Conservation (phyloP, 164 flowering plant genomes). For the Tinospora cordifolia region DNA sequence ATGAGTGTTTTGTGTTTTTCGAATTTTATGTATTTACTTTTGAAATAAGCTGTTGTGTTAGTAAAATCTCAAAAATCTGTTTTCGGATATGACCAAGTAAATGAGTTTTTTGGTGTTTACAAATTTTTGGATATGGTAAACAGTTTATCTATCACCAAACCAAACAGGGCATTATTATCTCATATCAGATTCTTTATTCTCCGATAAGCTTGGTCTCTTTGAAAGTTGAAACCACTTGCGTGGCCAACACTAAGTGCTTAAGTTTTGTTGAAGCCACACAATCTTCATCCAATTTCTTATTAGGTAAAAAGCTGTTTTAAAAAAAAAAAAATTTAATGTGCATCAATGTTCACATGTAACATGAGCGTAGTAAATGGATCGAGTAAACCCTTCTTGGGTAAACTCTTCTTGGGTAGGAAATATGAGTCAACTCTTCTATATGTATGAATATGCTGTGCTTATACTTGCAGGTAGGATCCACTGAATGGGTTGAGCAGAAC, state of each 20-base stretch:
- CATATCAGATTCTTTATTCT: neutral
- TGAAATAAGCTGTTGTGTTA: too few relatives aligned
- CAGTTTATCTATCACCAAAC: too few relatives aligned
- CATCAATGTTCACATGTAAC: neutral
- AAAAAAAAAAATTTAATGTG: neutral
- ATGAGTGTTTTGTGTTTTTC: too few relatives aligned
- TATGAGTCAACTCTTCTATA: neutral
- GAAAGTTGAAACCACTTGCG: neutral
- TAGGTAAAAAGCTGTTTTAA: too few relatives aligned
- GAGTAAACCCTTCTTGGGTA: neutral
- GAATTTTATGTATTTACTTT: too few relatives aligned
- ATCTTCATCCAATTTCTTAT: neutral
- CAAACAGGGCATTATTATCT: neutral
- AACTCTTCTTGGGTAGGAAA: neutral
- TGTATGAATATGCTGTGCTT: neutral
- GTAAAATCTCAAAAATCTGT: too few relatives aligned
- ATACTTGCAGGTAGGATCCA: conserved; percentile 72
- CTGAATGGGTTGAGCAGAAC: conserved; percentile 98
- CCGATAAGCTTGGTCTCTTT: neutral
- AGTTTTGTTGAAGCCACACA: neutral
- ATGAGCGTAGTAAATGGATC: neutral
- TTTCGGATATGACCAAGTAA: too few relatives aligned
- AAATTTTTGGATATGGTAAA: too few relatives aligned
- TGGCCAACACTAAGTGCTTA: conserved; percentile 1
- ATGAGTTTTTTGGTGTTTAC: too few relatives aligned